phyloP scores from a whole-genome alignment of 148 eudicot genomes.

The Pouteria glomerata region DNA sequence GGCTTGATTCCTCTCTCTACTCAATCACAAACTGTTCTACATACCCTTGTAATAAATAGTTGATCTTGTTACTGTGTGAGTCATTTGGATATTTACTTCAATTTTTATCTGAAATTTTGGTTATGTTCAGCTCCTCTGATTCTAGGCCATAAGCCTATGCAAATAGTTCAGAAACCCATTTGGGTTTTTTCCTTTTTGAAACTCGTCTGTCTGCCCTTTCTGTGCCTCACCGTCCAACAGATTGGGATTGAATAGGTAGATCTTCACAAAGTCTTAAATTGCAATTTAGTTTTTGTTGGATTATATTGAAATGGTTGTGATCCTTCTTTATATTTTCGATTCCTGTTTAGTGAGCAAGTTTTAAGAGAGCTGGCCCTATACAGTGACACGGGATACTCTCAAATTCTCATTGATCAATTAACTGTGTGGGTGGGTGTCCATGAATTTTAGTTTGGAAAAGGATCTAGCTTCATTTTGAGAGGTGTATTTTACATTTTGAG shows the following conservation, averaged over 20 bases:
- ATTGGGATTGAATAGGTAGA: not conserved
- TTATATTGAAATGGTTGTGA: constrained; percentile 9
- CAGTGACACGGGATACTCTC: not conserved
- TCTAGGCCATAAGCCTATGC: not conserved
- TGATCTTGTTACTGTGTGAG: too few species aligned
- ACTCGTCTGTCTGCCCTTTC: not conserved
- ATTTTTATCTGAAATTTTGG: not conserved
- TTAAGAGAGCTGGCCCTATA: not conserved
- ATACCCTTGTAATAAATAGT: not conserved
- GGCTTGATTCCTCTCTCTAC: not conserved
- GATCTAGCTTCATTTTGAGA: too few species aligned
- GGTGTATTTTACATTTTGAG: too few species aligned
- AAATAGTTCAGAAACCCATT: constrained; percentile 5
- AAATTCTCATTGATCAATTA: not conserved
- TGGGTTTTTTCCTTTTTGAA: not conserved
- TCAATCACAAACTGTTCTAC: not conserved
- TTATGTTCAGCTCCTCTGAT: not conserved
- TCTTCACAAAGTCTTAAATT: constrained; percentile 6
- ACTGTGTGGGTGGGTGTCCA: not conserved
- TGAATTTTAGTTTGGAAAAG: too few species aligned
- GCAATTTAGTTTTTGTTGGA: not conserved
- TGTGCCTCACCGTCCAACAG: not conserved
- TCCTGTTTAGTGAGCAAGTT: too few species aligned
- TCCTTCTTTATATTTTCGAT: not conserved
- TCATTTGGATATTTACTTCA: not conserved